Evolutionary conservation across 257 asterid genomes (phyloP), one percentile per base, ranked within the genome.

Genomic region (Euphrasia confusa): DNA sequence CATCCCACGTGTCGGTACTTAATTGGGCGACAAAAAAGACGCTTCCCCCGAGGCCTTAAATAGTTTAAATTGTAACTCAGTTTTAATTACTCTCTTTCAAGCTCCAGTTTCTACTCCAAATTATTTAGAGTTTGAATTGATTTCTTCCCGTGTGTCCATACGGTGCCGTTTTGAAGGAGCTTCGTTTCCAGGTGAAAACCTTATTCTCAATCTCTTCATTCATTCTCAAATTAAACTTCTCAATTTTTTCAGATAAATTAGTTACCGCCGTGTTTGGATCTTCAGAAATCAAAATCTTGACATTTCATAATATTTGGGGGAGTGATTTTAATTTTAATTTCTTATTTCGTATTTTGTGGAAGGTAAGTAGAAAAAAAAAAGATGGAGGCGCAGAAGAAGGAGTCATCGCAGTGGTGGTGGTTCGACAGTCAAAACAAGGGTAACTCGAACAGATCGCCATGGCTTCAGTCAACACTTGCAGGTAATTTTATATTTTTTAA

Each of bases 391-490:
- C 70, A 62, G 78, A 76, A 68, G 56, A 71, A 62, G 75, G 69
- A 66, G 7, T 13, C 18, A 7, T 13, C 95, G 45, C 80, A 74
- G 63, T 80, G 84, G 79, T 92, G 99, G 97, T 92, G 97, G 97
- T 64, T 86, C 52, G 96, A 92, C 47, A 78, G 81, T 58, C 87
- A 77, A 73, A 78, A 57, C 48, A 74, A 76, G 68, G 69, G 47
- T 24, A 65, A 35, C 74, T 60, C 72, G 3, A 81, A 67, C 65
- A 80, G 95, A 9, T 82, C 95, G 21, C 79, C 89, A 1, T 92
- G 98, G 98, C 95, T 91, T 37, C 95, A 78, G 69, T 81, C 92
- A 18, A 77, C 96, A 2, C 86, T 91, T 75, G 73, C 95, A 7
- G 97, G 97, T 84, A 42, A 60, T 44, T 3, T 30, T 28, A n/a